Evolutionary conservation across 2,329 filamentous ascomycete species (phyloP), one percentile per base, ranked within the genome.

Genomic region (Teratosphaeria destructans): DNA sequence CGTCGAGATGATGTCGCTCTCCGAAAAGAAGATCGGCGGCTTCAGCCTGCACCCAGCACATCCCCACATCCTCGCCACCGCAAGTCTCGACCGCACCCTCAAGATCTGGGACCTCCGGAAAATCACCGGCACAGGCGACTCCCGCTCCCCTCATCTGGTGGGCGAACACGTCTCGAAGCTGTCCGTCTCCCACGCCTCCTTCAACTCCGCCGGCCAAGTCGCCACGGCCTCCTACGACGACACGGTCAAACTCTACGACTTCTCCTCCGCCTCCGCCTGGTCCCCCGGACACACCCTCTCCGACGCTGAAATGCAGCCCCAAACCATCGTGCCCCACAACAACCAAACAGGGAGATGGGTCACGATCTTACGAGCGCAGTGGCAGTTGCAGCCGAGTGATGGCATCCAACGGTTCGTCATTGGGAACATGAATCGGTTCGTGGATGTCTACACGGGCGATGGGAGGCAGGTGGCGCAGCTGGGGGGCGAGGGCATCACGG

Each of bases 331-430:
- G 0, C 80, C 80, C 11, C 94, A 99, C 70, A 99, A 99, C 70
- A 96, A 96, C 69, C 94, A 99, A 76, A 97, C 92, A 0, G 94
- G 93, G 0, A 82, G 92, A 59, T 96, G 90, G 90, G 91, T 96
- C 0, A 95, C 90, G 0, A 96, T 86, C 67, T 76, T 88, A 80
- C 71, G 95, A 81, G 81, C 94, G 72, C 90, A 96, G 67, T 99
- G 94, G 94, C 94, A 99, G 73, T 79, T 83, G 35, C 81, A 83
- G 54, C 93, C 94, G 0, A 77, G 81, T 37, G 90, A 94, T 60
- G 86, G 86, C 7, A 85, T 95, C 5, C 87, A 95, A 63, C 90
- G 93, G 62, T 91, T 99, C 67, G 89, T 85, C 27, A 93, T 99
- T 60, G 94, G 90, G 1, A 99, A 97, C 67, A 97, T 97, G 94